These are phyloP conservation scores for Globisporangium alternatum DNA, from an alignment of 352 stramenopile genomes.

Conservation along the genomic window DNA sequence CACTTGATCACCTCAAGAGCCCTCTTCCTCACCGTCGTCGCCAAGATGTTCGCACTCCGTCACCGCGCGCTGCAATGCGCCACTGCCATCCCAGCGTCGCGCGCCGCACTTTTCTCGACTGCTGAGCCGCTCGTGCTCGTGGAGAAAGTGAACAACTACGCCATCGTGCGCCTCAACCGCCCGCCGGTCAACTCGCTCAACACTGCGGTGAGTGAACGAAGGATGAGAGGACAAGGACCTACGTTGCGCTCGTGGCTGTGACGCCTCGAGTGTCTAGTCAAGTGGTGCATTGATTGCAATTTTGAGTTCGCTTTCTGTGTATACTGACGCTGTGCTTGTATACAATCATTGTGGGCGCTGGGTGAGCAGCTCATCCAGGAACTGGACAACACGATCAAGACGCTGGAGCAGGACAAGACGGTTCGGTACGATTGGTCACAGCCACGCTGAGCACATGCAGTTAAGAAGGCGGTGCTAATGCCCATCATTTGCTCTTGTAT, in stretches of 20 bases:
- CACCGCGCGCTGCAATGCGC: conserved; percentile 9
- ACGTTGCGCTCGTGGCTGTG: neutral
- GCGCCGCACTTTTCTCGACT: conserved; percentile 27
- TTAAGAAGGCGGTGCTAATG: neutral
- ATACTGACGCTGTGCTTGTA: neutral
- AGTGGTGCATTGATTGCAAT: neutral
- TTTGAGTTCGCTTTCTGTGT: neutral
- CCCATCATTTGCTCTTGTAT: neutral
- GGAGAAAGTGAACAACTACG: conserved; percentile 70
- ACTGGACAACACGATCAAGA: conserved; percentile 64
- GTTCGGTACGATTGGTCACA: conserved; percentile 38
- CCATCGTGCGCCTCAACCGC: conserved; percentile 78
- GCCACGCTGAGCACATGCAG: neutral
- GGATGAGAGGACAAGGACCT: neutral
- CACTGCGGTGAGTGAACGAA: conserved; percentile 37
- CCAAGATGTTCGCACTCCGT: conserved; percentile 16
- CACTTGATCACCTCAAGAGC: conserved; percentile 16
- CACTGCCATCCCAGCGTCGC: neutral
- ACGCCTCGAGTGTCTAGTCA: too few species aligned
- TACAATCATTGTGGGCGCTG: neutral
- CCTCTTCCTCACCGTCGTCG: neutral
- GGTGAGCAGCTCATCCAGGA: conserved; percentile 56
- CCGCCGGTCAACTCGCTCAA: conserved; percentile 82
- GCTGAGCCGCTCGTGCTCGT: conserved; percentile 62
- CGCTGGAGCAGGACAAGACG: conserved; percentile 71